phyloP scores from a whole-genome alignment of 805 yeast genomes.

The Yarrowia sp. region DNA sequence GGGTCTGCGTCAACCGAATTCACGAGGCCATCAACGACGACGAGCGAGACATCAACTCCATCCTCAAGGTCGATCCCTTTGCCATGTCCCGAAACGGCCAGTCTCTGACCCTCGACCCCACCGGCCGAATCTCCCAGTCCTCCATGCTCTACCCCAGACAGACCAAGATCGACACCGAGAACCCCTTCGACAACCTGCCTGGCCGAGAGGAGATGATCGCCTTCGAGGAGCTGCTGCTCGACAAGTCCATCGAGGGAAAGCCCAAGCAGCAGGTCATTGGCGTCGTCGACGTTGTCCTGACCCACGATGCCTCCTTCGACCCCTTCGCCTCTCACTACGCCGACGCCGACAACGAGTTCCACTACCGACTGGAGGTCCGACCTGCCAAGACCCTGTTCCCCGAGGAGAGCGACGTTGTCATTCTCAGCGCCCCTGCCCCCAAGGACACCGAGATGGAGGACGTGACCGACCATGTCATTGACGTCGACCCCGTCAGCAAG shows the following conservation, averaged over 20 bases:
- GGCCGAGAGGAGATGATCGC: slow-evolving; percentile 17
- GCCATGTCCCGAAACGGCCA: slow-evolving; percentile 23
- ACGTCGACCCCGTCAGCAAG: slow-evolving; percentile 6
- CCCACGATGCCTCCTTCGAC: slow-evolving; percentile 7
- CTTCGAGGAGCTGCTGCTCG: slow-evolving; percentile 15
- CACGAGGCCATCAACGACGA: slow-evolving; percentile 23
- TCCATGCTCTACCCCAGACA: slow-evolving; percentile 7
- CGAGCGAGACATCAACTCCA: slow-evolving; percentile 16
- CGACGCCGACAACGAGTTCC: not conserved
- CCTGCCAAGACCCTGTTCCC: slow-evolving; percentile 9
- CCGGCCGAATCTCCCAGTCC: slow-evolving; percentile 22
- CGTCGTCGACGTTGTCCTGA: slow-evolving; percentile 9
- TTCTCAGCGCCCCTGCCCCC: not conserved
- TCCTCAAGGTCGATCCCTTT: slow-evolving; percentile 17
- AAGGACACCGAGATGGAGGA: not conserved
- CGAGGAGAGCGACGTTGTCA: not conserved
- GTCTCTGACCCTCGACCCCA: slow-evolving; percentile 22
- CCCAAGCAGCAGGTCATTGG: slow-evolving; percentile 24
- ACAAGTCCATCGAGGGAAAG: slow-evolving; percentile 4
- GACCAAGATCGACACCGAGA: slow-evolving; percentile 1
- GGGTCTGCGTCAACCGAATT: slow-evolving; percentile 1
- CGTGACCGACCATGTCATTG: slow-evolving; percentile 1
- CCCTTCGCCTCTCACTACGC: slow-evolving; percentile 10
- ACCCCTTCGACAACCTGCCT: slow-evolving; percentile 16
- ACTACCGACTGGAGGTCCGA: slow-evolving; percentile 18